phyloP scores from a whole-genome alignment of 495 filamentous ascomycete genomes.

The Rostrohypoxylon terebratum region DNA sequence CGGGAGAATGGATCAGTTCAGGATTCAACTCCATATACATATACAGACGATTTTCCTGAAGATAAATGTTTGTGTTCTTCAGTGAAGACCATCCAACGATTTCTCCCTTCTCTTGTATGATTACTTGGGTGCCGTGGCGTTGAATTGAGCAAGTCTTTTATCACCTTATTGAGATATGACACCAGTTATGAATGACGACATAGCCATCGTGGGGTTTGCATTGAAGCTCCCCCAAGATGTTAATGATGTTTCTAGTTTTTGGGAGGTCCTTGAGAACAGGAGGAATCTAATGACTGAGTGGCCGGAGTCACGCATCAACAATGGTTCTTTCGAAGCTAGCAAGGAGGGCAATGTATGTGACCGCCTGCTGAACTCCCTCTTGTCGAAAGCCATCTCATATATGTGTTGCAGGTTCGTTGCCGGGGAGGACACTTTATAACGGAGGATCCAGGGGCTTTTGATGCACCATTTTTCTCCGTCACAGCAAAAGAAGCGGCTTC shows the following conservation, averaged over 20 bases:
- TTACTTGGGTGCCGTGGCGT: not conserved
- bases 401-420: slow-evolving; percentile 19
- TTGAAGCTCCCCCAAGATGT: slow-evolving; percentile 53
- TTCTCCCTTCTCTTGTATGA: slow-evolving; percentile 9
- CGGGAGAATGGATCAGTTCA: slow-evolving; percentile 1
- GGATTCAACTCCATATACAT: slow-evolving; percentile 3
- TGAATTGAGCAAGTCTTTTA: not conserved
- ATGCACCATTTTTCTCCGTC: slow-evolving; percentile 67
- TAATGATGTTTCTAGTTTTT: slow-evolving; percentile 49
- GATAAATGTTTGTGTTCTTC: not conserved
- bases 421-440: slow-evolving; percentile 50
- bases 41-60: slow-evolving; percentile 8
- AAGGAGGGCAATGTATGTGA: slow-evolving; percentile 17
- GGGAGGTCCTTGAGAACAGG: slow-evolving; percentile 50
- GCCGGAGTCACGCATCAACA: slow-evolving; percentile 48
- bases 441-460: slow-evolving; percentile 63
- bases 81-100: slow-evolving; percentile 9
- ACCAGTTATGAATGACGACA: slow-evolving; percentile 24
- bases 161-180: not conserved
- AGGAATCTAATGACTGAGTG: slow-evolving; percentile 53
- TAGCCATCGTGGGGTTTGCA: slow-evolving; percentile 56
- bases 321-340: slow-evolving; percentile 41
- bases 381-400: not conserved
- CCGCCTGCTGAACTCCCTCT: not conserved
- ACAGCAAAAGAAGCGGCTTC: slow-evolving; percentile 63